These are phyloP conservation scores for Hymenoscyphus fructigenus DNA, from an alignment of 2,329 filamentous ascomycete genomes.

Conservation along the genomic window DNA sequence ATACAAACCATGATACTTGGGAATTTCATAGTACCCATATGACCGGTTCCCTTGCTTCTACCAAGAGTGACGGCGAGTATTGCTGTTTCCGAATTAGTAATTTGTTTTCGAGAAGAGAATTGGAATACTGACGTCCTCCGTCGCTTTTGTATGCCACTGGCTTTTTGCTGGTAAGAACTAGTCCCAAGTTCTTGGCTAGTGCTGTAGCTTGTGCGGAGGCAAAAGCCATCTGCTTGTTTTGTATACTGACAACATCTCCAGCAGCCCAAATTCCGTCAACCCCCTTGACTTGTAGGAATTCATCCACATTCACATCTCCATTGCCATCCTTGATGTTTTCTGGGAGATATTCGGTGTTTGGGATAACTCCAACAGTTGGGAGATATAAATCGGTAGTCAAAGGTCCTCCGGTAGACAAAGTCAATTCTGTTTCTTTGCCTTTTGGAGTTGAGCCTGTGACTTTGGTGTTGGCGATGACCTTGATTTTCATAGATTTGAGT, in stretches of 20 bases:
- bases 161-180: constrained; percentile 26
- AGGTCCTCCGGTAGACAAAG: constrained; percentile 46
- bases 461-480: constrained; percentile 44
- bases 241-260: constrained; percentile 29
- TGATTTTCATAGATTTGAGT: constrained; percentile 54
- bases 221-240: constrained; percentile 28
- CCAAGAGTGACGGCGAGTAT: constrained; percentile 31
- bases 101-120: not conserved
- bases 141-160: constrained; percentile 26
- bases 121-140: constrained; percentile 20
- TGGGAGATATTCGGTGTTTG: constrained; percentile 56
- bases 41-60: constrained; percentile 27
- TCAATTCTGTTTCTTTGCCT: constrained; percentile 48
- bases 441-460: constrained; percentile 41
- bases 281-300: constrained; percentile 48
- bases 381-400: constrained; percentile 56
- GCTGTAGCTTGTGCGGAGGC: constrained; percentile 22
- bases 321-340: constrained; percentile 44
- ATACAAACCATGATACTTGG: constrained; percentile 31
- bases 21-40: constrained; percentile 26
- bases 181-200: constrained; percentile 31
- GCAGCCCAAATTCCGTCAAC: constrained; percentile 35
- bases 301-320: constrained; percentile 51
- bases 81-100: constrained; percentile 14
- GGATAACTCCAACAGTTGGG: constrained; percentile 53